Percentiles rank a stretch among this genome's conserved stretches.
Conservation (phyloP, 2,329 filamentous ascomycete species). For the Botrytis porri region DNA sequence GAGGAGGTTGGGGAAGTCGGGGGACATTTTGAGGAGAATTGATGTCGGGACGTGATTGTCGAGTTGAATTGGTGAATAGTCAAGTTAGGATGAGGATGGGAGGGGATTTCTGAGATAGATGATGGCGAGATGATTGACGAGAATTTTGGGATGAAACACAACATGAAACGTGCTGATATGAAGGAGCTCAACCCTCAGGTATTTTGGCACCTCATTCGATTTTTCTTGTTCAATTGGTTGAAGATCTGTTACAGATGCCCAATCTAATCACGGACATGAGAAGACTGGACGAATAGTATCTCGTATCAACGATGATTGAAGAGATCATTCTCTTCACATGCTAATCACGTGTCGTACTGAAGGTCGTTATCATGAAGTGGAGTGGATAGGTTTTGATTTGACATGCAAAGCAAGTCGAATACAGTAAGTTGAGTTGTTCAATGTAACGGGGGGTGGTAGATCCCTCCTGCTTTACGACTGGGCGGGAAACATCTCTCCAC, state of each 20-base stretch:
- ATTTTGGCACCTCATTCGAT: not conserved
- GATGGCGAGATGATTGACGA: not conserved
- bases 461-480: conserved; percentile 13
- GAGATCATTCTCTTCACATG: not conserved
- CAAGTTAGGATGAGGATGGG: too few relatives aligned
- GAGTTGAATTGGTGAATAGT: not conserved
- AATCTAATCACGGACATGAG: not conserved
- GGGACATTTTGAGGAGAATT: not conserved
- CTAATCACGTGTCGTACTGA: not conserved
- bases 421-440: conserved; percentile 4
- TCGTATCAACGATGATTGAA: not conserved
- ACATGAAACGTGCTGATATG: not conserved
- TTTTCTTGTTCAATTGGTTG: not conserved
- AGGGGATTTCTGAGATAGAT: not conserved
- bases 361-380: not conserved
- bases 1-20: conserved; percentile 27
- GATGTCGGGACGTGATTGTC: not conserved
- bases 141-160: not conserved
- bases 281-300: not conserved
- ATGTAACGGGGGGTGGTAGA: conserved; percentile 3
- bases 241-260: not conserved
- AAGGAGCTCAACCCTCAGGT: not conserved
- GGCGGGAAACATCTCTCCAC: conserved; percentile 15
- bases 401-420: not conserved
- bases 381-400: conserved; percentile 6